Percentiles rank a stretch among this genome's conserved stretches.
phyloP scores from a whole-genome alignment of 495 filamentous ascomycete species.

The Xylaria nigripes region DNA sequence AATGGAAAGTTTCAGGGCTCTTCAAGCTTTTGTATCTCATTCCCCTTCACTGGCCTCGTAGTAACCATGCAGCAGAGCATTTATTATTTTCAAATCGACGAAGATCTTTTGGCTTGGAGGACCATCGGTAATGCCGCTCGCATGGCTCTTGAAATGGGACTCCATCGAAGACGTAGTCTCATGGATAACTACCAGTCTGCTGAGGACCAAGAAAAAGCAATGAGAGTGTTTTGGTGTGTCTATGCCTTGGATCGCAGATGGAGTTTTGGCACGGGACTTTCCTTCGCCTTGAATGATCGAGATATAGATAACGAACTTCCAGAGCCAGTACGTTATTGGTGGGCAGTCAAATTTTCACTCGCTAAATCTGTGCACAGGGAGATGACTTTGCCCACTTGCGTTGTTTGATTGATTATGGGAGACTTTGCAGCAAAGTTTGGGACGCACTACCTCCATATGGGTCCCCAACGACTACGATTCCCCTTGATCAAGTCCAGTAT shows the following conservation, averaged over 20 bases:
- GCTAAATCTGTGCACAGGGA: not conserved
- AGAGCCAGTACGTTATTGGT: slow-evolving; percentile 24
- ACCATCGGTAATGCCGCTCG: slow-evolving; percentile 55
- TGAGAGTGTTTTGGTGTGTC: slow-evolving; percentile 59
- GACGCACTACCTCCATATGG: slow-evolving; percentile 36
- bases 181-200: slow-evolving; percentile 48
- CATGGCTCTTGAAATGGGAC: slow-evolving; percentile 58
- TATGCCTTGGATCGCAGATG: slow-evolving; percentile 63
- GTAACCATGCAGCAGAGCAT: slow-evolving; percentile 39
- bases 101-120: slow-evolving; percentile 59
- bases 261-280: slow-evolving; percentile 60
- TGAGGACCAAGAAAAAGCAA: slow-evolving; percentile 40
- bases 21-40: not conserved
- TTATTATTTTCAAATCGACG: slow-evolving; percentile 62
- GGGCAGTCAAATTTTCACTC: not conserved
- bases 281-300: slow-evolving; percentile 60
- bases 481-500: slow-evolving; percentile 8
- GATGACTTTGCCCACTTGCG: slow-evolving; percentile 45
- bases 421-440: slow-evolving; percentile 62
- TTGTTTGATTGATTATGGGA: slow-evolving; percentile 56
- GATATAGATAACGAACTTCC: slow-evolving; percentile 61
- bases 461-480: slow-evolving; percentile 36
- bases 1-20: not conserved
- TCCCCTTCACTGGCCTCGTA: not conserved
- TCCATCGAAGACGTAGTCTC: slow-evolving; percentile 58